Conservation (phyloP, 129 eudicot species). For the Arctium lappa region DNA sequence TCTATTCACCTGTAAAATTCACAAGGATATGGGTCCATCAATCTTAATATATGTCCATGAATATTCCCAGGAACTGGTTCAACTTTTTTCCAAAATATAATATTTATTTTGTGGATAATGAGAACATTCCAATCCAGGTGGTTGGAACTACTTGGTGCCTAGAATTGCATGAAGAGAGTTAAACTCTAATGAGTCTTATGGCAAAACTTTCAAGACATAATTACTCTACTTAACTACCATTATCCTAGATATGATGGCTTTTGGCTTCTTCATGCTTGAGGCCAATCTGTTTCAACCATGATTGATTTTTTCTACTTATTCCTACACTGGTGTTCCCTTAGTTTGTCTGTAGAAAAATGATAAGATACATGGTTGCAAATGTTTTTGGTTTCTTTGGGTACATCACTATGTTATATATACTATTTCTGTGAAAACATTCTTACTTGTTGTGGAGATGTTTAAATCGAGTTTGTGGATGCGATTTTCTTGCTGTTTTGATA, state of each 20-base stretch:
- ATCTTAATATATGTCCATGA: background rate
- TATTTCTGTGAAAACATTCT: background rate
- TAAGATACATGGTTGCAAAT: conserved; percentile 3
- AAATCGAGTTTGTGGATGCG: background rate
- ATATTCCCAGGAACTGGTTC: background rate
- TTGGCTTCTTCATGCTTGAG: background rate
- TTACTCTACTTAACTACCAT: background rate
- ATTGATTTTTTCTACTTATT: background rate
- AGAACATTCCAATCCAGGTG: background rate
- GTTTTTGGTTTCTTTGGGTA: conserved; percentile 1
- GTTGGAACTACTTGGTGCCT: background rate
- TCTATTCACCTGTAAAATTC: background rate
- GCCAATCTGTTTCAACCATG: background rate
- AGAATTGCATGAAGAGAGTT: background rate
- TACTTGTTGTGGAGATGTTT: conserved; percentile 9
- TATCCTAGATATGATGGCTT: background rate
- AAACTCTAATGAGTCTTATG: background rate
- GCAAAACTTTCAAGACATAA: background rate
- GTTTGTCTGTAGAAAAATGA: conserved; percentile 3
- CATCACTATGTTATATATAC: background rate
- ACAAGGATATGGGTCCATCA: background rate
- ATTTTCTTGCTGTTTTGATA: background rate
- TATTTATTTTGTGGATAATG: background rate
- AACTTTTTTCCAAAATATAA: background rate
- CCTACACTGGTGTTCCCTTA: background rate